Evolutionary conservation across 2,329 filamentous ascomycete species (phyloP), one percentile per base, ranked within the genome.

Genomic region (Penicillium sp.): DNA sequence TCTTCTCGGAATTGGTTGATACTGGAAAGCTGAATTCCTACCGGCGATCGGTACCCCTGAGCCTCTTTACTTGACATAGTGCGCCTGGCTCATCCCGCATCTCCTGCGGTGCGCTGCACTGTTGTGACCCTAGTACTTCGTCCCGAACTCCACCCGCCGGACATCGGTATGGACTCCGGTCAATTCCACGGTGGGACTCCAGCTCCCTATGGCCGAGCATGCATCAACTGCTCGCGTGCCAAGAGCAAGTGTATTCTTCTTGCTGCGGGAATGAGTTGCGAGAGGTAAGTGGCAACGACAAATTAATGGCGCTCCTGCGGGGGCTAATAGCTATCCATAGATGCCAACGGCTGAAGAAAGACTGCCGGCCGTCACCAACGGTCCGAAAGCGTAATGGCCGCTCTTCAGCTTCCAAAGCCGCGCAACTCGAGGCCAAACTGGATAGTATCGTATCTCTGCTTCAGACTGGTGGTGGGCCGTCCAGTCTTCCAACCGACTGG

Each of bases 221-320:
- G 70, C 36, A 48, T 57, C 29, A 68, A 64, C 38, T 73, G 70
- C 47, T 61, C 64, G 32, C 67, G 64, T 32, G 69, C 70, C 21
- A 73, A 73, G 40, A 70, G 70, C 56, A 71, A 70, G 56, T 73
- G 70, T 46, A 63, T 71, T 18, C 57, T 68, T 28, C 56, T 60
- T 14, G 42, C 51, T 3, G 50, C 41, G 9, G 61, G 57, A 11
- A 39, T 29, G 29, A 45, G 49, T 7, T 60, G 58, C 33, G 55
- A 61, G 35, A 58, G 58, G 58, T 61, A 28, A 39, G 45, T 45
- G 8, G 3, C 14, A 4, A 20, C n/a, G 14, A 13, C n/a, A 23
- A 18, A n/a, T 6, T 10, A 33, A 18, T 14, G 3, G 5, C 7
- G n/a, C 4, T 3, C 18, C n/a, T 27, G 9, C 29, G n/a, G 11